Conservation (phyloP, 2,329 filamentous ascomycete species). For the Byssochlamys sp. region DNA sequence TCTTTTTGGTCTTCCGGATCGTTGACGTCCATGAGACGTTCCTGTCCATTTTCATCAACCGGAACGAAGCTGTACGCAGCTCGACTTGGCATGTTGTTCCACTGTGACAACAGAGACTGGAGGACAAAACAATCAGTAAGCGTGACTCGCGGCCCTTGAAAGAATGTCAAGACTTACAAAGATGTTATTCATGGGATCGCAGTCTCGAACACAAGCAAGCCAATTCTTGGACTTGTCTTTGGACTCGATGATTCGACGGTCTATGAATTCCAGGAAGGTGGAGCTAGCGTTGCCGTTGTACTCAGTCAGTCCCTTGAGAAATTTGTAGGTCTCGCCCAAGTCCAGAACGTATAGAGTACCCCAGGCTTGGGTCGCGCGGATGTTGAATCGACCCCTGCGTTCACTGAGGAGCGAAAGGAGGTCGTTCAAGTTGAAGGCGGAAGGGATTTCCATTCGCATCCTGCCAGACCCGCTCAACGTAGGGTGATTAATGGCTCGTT, state of each 20-base stretch:
- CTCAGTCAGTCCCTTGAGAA: conserved; percentile 29
- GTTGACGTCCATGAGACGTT: conserved; percentile 32
- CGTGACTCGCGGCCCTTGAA: not conserved
- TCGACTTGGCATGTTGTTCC: conserved; percentile 40
- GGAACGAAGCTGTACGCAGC: conserved; percentile 35
- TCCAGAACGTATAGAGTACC: conserved; percentile 35
- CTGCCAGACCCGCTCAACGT: conserved; percentile 26
- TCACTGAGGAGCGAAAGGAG: conserved; percentile 29
- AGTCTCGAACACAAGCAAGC: conserved; percentile 32
- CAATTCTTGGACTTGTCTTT: conserved; percentile 38
- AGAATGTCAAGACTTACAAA: conserved; percentile 24
- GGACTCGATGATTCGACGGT: conserved; percentile 34
- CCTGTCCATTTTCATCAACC: conserved; percentile 17
- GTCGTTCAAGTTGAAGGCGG: conserved; percentile 29
- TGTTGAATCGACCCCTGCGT: conserved; percentile 34
- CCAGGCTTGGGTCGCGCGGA: conserved; percentile 34
- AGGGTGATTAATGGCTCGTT: conserved; percentile 35
- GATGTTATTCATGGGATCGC: conserved; percentile 30
- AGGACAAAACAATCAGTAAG: not conserved
- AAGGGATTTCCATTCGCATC: conserved; percentile 33
- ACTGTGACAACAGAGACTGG: conserved; percentile 33
- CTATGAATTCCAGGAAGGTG: conserved; percentile 37
- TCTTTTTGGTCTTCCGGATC: conserved; percentile 27
- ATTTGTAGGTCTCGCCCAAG: conserved; percentile 32
- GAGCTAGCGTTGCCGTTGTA: conserved; percentile 29